Conservation (phyloP, 352 stramenopile species). For the Globisporangium cylindrosporum region DNA sequence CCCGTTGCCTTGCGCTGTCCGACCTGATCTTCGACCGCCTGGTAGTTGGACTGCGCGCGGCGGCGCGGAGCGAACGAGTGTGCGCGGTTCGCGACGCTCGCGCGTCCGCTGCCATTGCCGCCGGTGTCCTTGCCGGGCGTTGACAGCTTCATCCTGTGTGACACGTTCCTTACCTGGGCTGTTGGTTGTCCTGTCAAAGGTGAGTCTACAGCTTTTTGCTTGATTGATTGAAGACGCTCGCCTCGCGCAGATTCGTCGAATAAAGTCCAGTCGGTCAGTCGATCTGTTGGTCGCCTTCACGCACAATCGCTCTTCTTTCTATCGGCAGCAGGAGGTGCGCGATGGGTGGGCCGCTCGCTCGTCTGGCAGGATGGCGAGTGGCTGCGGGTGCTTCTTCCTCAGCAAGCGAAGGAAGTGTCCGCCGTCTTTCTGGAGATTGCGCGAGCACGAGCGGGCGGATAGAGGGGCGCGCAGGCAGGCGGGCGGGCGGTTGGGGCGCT, state of each 20-base stretch:
- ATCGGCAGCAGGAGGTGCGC: background rate
- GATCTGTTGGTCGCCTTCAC: background rate
- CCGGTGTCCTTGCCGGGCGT: conserved; percentile 11
- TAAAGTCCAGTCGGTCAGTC: conserved; percentile 3
- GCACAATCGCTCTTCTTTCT: background rate
- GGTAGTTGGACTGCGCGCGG: conserved; percentile 75
- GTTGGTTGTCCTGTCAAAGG: too few species aligned
- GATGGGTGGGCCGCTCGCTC: background rate
- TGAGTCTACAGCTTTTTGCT: too few species aligned
- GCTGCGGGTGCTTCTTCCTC: background rate
- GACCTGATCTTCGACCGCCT: conserved; percentile 52
- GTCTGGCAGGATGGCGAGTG: conserved; percentile 4
- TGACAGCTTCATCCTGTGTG: conserved; percentile 14
- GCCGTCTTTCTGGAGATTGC: background rate
- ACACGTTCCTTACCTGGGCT: too few species aligned
- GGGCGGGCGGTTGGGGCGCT: background rate
- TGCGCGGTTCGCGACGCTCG: conserved; percentile 17
- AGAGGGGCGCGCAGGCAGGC: background rate
- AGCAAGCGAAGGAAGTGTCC: background rate
- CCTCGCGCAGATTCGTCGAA: background rate
- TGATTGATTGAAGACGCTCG: background rate
- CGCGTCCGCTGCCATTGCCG: conserved; percentile 9
- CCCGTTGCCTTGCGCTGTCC: conserved; percentile 13
- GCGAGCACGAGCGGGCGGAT: background rate
- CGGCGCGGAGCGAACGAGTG: conserved; percentile 29